Percentiles rank a stretch among this genome's conserved stretches.
Conservation (phyloP, 805 yeast genomes). For the Teunomyces funiuensis region DNA sequence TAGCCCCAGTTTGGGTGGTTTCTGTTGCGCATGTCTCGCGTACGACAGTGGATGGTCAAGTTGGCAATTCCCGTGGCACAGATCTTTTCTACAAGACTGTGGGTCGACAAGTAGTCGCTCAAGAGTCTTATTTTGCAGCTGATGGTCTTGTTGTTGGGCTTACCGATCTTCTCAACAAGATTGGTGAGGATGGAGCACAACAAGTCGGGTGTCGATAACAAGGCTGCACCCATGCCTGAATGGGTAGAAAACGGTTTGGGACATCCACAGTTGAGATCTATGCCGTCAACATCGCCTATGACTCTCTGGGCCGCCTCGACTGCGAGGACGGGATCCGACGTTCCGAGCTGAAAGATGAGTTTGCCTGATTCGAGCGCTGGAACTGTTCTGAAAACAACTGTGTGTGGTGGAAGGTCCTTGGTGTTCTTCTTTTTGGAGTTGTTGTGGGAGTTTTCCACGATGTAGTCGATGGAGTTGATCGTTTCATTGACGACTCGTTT, state of each 20-base stretch:
- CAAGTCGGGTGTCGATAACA: slow-evolving; percentile 76
- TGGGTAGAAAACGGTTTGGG: slow-evolving; percentile 95
- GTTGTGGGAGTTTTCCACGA: slow-evolving; percentile 31
- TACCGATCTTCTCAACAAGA: slow-evolving; percentile 79
- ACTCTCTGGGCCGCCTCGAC: slow-evolving; percentile 83
- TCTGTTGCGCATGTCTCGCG: slow-evolving; percentile 83
- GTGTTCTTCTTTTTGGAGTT: slow-evolving; percentile 36
- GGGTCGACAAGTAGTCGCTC: slow-evolving; percentile 58
- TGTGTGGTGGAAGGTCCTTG: slow-evolving; percentile 36
- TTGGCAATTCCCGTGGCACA: slow-evolving; percentile 78
- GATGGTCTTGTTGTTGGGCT: slow-evolving; percentile 72
- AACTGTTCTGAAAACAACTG: slow-evolving; percentile 70
- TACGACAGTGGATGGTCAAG: slow-evolving; percentile 89
- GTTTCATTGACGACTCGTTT: slow-evolving; percentile 58
- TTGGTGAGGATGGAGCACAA: slow-evolving; percentile 65
- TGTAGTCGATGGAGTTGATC: slow-evolving; percentile 61
- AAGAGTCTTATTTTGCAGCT: slow-evolving; percentile 87
- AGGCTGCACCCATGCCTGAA: slow-evolving; percentile 97
- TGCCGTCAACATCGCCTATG: slow-evolving; percentile 84
- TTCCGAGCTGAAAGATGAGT: slow-evolving; percentile 88
- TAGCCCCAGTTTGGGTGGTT: slow-evolving; percentile 77
- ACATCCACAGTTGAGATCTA: slow-evolving; percentile 95
- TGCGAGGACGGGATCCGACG: slow-evolving; percentile 79
- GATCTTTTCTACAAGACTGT: slow-evolving; percentile 51
- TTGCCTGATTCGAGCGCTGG: slow-evolving; percentile 61